These are phyloP conservation scores for Penicillium mononematosum DNA, from an alignment of 495 filamentous ascomycete species.

Conservation along the genomic window DNA sequence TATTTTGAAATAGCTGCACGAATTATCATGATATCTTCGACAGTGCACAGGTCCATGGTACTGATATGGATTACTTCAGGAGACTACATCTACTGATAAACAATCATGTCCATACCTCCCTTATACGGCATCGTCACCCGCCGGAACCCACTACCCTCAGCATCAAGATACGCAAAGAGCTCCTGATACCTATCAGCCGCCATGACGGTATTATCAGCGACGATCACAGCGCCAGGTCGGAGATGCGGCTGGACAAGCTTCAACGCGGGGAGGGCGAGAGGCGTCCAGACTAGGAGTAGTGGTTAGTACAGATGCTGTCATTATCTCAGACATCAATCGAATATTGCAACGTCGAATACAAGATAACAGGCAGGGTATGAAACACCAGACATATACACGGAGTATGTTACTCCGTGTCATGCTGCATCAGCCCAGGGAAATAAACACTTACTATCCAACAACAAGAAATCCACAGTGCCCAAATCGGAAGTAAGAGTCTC, in stretches of 20 bases:
- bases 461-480: constrained; percentile 51
- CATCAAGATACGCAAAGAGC: constrained; percentile 33
- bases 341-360: too few relatives aligned
- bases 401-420: not conserved
- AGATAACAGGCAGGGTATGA: not conserved
- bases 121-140: constrained; percentile 24
- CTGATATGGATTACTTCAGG: not conserved
- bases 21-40: not conserved
- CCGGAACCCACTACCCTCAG: constrained; percentile 18
- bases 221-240: constrained; percentile 47
- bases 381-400: not conserved
- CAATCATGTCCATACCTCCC: constrained; percentile 27
- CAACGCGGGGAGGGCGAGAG: constrained; percentile 50
- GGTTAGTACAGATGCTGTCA: constrained; percentile 3
- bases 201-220: constrained; percentile 49
- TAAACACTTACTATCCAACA: constrained; percentile 53
- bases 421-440: not conserved
- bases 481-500: constrained; percentile 49
- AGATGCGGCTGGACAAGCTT: constrained; percentile 46
- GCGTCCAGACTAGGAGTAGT: constrained; percentile 48
- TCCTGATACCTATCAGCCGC: constrained; percentile 36
- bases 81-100: constrained; percentile 16
- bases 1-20: not conserved
- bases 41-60: not conserved
- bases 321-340: not conserved